Evolutionary conservation across 768 basidiomycete species (phyloP).

Genomic region (Tulasnella sp.): DNA sequence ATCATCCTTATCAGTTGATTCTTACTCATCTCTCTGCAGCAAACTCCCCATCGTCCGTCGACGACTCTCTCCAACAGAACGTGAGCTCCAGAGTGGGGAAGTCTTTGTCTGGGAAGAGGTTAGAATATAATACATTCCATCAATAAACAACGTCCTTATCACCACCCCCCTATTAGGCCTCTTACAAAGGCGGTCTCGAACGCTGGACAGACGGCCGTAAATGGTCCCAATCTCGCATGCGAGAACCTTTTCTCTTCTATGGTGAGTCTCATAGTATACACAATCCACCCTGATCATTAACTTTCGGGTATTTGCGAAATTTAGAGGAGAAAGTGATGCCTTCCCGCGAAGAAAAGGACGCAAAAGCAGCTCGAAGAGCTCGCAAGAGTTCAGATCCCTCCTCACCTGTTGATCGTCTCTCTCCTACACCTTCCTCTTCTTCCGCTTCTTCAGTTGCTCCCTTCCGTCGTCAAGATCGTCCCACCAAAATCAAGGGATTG

Average conservation of each 20-base stretch:
- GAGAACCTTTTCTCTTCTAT: slow-evolving; percentile 62
- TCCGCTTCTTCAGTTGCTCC: slow-evolving; percentile 36
- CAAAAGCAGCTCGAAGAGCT: slow-evolving; percentile 56
- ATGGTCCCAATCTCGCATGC: slow-evolving; percentile 79
- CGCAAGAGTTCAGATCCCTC: slow-evolving; percentile 38
- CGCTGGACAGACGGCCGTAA: slow-evolving; percentile 74
- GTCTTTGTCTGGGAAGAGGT: slow-evolving; percentile 75
- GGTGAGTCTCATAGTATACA: slow-evolving; percentile 21
- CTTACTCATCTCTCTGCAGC: slow-evolving; percentile 22
- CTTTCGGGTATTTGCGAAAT: not conserved
- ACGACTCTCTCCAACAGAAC: slow-evolving; percentile 52
- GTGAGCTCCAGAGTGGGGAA: slow-evolving; percentile 58
- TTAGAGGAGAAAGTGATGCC: slow-evolving; percentile 63
- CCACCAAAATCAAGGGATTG: slow-evolving; percentile 65
- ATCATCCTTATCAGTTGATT: not conserved
- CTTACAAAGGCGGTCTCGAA: slow-evolving; percentile 48
- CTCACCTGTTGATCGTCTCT: not conserved
- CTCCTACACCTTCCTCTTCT: slow-evolving; percentile 2
- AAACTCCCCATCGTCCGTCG: slow-evolving; percentile 58
- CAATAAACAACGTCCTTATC: not conserved
- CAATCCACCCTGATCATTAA: not conserved
- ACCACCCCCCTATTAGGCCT: slow-evolving; percentile 29
- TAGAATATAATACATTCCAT: not conserved
- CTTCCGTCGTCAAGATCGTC: slow-evolving; percentile 56
- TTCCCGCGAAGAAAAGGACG: slow-evolving; percentile 64